Percentiles rank a stretch among this genome's conserved stretches.
Conservation (phyloP, 2,329 filamentous ascomycete species). For the Corinectria fuckeliana region DNA sequence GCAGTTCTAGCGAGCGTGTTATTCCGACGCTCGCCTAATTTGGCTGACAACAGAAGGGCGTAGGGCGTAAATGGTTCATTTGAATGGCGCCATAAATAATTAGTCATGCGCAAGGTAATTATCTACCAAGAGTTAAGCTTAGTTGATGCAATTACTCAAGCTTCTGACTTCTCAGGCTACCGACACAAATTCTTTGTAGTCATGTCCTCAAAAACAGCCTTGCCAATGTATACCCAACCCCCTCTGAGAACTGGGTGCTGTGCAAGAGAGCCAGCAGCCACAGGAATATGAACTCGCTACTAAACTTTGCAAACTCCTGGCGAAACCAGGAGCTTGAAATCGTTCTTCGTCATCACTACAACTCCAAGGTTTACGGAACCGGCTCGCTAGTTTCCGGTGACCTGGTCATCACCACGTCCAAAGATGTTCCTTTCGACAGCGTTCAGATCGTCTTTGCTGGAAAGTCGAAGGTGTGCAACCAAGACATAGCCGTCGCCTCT, state of each 20-base stretch:
- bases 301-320: background rate
- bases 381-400: background rate
- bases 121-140: background rate
- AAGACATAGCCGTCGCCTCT: background rate
- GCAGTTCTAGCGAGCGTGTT: too few relatives aligned
- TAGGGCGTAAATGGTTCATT: too few relatives aligned
- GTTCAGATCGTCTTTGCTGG: background rate
- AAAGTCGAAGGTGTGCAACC: background rate
- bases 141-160: background rate
- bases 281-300: background rate
- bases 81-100: background rate
- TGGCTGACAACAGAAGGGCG: background rate
- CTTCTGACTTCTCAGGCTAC: background rate
- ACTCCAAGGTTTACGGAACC: conserved; percentile 1
- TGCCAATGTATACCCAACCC: background rate
- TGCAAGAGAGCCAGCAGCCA: background rate
- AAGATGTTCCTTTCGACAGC: background rate
- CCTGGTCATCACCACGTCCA: background rate
- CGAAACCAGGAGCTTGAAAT: background rate
- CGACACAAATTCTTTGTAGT: too few relatives aligned
- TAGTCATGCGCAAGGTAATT: background rate
- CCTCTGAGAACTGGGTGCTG: background rate
- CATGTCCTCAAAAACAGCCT: background rate
- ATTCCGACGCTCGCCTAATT: background rate
- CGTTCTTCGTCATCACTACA: background rate